Percentiles rank a stretch among this genome's conserved stretches.
phyloP scores from a whole-genome alignment of 306 rosid species.

The Acmispon strigosus region DNA sequence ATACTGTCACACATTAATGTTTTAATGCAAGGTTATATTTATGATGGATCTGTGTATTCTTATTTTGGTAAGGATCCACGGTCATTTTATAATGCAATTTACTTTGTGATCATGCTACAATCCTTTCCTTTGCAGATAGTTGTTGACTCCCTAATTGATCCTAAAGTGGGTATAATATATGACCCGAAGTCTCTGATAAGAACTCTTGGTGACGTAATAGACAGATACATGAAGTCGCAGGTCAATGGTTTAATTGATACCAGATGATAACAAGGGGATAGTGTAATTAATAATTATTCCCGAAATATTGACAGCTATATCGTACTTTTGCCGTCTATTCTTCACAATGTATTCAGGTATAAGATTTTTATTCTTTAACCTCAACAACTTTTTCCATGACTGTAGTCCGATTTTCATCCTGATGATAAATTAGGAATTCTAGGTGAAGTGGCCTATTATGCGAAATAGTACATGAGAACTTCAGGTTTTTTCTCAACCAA shows the following conservation, averaged over 20 bases:
- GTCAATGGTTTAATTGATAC: slow-evolving; percentile 22
- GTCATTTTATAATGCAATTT: neutral
- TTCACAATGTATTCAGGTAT: slow-evolving; percentile 19
- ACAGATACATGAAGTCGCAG: slow-evolving; percentile 32
- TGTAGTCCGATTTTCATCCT: neutral
- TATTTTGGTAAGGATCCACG: neutral
- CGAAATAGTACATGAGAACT: neutral
- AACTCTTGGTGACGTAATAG: slow-evolving; percentile 51
- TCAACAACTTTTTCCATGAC: neutral
- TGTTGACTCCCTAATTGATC: slow-evolving; percentile 63
- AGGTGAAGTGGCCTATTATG: slow-evolving; percentile 7
- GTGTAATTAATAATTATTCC: neutral
- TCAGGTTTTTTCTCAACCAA: neutral
- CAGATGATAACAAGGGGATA: slow-evolving; percentile 13
- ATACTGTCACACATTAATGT: neutral
- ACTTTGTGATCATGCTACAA: neutral
- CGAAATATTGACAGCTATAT: slow-evolving; percentile 8
- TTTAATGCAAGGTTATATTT: neutral
- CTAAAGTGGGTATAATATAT: slow-evolving; percentile 66
- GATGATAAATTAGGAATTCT: neutral
- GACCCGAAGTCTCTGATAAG: slow-evolving; percentile 68
- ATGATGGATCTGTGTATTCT: neutral
- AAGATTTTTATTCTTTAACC: neutral
- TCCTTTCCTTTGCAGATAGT: slow-evolving; percentile 50
- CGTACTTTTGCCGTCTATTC: slow-evolving; percentile 7